Conservation (phyloP, 257 asterid species). For the Coffea eugenioides region DNA sequence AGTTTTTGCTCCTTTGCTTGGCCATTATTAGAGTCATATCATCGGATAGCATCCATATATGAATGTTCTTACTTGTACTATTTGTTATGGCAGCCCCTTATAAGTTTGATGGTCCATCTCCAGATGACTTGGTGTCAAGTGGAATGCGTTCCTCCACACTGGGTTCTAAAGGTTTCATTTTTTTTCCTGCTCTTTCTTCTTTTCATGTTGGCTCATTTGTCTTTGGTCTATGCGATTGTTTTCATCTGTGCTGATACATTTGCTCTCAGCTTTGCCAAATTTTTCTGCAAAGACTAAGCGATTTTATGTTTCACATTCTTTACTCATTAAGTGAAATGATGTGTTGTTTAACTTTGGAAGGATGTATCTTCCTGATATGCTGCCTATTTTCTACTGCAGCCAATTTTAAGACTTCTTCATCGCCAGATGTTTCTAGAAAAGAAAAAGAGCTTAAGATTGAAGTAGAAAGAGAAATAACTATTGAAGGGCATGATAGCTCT, state of each 20-base stretch:
- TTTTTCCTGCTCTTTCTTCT: conserved; percentile 9
- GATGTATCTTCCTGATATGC: conserved; percentile 20
- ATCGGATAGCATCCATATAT: not conserved
- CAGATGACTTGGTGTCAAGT: conserved; percentile 72
- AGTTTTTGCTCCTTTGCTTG: conserved; percentile 11
- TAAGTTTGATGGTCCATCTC: conserved; percentile 81
- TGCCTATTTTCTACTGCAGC: conserved; percentile 23
- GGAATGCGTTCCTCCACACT: conserved; percentile 51
- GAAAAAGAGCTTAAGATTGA: conserved; percentile 29
- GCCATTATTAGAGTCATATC: conserved; percentile 24
- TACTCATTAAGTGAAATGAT: not conserved
- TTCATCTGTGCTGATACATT: not conserved
- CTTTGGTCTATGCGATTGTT: not conserved
- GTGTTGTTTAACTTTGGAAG: conserved; percentile 5
- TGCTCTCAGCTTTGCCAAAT: not conserved
- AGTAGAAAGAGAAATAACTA: conserved; percentile 35
- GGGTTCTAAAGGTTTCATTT: conserved; percentile 46
- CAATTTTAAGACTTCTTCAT: conserved; percentile 19
- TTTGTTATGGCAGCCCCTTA: conserved; percentile 68
- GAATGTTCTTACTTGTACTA: conserved; percentile 32
- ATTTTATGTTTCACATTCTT: not conserved
- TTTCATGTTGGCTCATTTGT: not conserved
- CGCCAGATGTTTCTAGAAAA: conserved; percentile 33
- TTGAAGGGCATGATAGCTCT: conserved; percentile 39
- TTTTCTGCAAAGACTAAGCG: not conserved